Conservation (phyloP, 1,284 basidiomycete species). For the Fomitopsis palustris region DNA sequence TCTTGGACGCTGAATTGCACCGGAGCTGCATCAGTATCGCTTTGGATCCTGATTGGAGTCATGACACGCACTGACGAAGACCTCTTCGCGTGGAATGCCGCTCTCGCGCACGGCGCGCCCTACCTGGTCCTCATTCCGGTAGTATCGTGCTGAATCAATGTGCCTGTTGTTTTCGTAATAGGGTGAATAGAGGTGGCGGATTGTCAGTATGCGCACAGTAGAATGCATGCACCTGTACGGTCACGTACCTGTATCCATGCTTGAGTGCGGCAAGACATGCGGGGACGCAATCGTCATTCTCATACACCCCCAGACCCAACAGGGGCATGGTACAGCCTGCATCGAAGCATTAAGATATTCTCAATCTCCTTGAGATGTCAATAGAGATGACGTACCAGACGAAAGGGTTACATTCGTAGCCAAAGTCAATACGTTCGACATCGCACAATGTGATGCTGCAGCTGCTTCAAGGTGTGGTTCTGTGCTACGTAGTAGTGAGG, state of each 20-base stretch:
- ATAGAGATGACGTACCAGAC: no score
- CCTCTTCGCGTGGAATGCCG: conserved; percentile 46
- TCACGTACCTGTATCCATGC: conserved; percentile 71
- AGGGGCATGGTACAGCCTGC: conserved; percentile 62
- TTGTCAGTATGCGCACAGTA: no score
- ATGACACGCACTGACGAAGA: conserved; percentile 64
- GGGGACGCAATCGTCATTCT: conserved; percentile 55
- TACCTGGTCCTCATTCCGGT: conserved; percentile 69
- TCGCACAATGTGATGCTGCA: no score
- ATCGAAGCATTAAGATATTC: no score
- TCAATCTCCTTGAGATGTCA: no score
- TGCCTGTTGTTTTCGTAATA: conserved; percentile 48
- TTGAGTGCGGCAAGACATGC: conserved; percentile 69
- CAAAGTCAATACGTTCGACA: no score
- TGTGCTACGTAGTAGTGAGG: no score
- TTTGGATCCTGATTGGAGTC: background rate
- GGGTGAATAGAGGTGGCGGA: no score
- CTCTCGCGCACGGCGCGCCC: conserved; percentile 55
- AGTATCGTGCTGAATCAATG: conserved; percentile 70
- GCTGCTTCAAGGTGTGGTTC: no score
- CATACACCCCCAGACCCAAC: conserved; percentile 83
- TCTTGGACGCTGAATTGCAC: conserved; percentile 13
- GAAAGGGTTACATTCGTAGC: no score
- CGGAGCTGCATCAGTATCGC: background rate
- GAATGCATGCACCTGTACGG: conserved; percentile 1